phyloP scores from a whole-genome alignment of 2,329 filamentous ascomycete species.

The Juglanconis oblonga region DNA sequence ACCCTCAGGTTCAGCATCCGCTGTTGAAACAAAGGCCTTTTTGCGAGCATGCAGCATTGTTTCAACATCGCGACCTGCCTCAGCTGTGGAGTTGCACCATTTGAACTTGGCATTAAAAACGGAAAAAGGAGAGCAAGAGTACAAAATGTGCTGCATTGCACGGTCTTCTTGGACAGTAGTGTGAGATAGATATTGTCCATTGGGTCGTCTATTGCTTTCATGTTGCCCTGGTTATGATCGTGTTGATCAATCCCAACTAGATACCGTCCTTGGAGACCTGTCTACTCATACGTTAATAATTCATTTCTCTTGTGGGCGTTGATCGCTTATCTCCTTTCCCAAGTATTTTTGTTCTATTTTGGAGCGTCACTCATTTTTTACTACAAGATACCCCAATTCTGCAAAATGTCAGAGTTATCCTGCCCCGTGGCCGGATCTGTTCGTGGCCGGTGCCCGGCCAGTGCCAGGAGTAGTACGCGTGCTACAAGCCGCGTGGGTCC shows the following conservation, averaged over 20 bases:
- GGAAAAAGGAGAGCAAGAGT: not conserved
- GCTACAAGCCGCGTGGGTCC: constrained; percentile 28
- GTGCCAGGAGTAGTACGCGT: constrained; percentile 23
- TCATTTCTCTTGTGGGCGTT: not conserved
- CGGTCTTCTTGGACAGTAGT: too few species aligned
- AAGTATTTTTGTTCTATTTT: not conserved
- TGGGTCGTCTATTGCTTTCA: too few species aligned
- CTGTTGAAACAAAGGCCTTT: not conserved
- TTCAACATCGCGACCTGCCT: not conserved
- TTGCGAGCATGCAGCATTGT: not conserved
- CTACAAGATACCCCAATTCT: not conserved
- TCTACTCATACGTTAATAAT: not conserved
- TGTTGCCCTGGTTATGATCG: not conserved
- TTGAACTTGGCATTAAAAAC: not conserved
- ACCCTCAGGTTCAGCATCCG: not conserved
- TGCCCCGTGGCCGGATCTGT: constrained; percentile 29
- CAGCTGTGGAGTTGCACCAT: not conserved
- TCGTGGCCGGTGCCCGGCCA: constrained; percentile 26
- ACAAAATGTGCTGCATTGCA: not conserved
- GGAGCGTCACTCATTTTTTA: not conserved
- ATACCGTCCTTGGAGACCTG: not conserved
- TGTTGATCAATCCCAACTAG: not conserved
- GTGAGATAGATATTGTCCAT: too few species aligned
- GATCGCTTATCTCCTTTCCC: not conserved
- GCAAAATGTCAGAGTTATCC: constrained; percentile 23